These are phyloP conservation scores for Apiosordaria backusii DNA, from an alignment of 495 filamentous ascomycete species.

Conservation along the genomic window DNA sequence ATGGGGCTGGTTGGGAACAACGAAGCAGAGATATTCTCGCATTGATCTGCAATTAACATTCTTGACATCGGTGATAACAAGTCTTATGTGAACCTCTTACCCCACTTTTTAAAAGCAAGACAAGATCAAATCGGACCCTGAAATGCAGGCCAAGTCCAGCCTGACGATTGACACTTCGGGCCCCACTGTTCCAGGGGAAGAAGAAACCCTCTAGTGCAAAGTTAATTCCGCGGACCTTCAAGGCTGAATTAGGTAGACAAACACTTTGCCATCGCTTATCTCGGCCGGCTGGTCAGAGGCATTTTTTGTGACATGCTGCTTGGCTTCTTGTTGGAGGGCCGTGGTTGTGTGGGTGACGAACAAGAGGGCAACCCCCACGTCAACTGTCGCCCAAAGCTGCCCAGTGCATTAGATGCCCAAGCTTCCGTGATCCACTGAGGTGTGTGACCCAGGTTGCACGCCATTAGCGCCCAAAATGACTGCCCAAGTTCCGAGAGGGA, in stretches of 20 bases:
- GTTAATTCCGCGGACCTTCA: not conserved
- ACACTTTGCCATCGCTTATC: not conserved
- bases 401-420: slow-evolving; percentile 7
- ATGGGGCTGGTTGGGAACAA: not conserved
- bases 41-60: not conserved
- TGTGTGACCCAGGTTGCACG: not conserved
- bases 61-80: not conserved
- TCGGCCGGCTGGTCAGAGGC: not conserved
- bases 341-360: not conserved
- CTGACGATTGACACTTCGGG: too few species aligned
- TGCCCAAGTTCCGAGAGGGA: too few species aligned
- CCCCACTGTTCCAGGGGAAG: not conserved
- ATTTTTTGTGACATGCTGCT: not conserved
- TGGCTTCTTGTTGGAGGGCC: not conserved
- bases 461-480: not conserved
- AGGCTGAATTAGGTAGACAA: not conserved
- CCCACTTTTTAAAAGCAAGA: too few species aligned
- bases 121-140: too few species aligned
- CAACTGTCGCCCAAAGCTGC: slow-evolving; percentile 22
- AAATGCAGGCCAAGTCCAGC: too few species aligned
- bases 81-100: not conserved
- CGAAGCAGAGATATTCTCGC: not conserved
- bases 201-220: not conserved
- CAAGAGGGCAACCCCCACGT: slow-evolving; percentile 18
- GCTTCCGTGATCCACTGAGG: not conserved